phyloP scores from a whole-genome alignment of 495 filamentous ascomycete genomes.

The Choiromyces venosus region DNA sequence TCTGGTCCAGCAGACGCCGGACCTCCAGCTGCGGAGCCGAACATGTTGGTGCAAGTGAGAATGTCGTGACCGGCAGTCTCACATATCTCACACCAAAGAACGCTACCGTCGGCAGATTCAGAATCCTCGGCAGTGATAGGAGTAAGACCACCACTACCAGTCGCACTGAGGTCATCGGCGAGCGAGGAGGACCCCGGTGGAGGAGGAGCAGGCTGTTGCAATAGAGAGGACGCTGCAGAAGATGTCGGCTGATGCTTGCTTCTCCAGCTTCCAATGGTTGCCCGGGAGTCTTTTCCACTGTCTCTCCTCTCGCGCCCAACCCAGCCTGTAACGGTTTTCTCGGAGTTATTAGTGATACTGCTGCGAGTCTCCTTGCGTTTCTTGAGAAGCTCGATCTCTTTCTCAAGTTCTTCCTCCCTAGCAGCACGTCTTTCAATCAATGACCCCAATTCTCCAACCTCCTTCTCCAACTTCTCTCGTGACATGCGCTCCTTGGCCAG shows the following conservation, averaged over 20 bases:
- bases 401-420: constrained; percentile 86
- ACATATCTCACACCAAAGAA: constrained; percentile 91
- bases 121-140: constrained; percentile 32
- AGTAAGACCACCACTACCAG: constrained; percentile 27
- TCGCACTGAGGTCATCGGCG: constrained; percentile 1
- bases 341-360: constrained; percentile 34
- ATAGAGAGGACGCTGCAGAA: background rate
- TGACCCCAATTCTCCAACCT: constrained; percentile 67
- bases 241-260: constrained; percentile 9
- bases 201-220: background rate
- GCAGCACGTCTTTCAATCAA: constrained; percentile 62
- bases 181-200: background rate
- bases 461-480: constrained; percentile 65
- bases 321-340: constrained; percentile 33
- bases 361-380: constrained; percentile 37
- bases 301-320: background rate
- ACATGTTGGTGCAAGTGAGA: constrained; percentile 84
- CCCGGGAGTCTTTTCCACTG: constrained; percentile 28
- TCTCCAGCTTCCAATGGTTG: constrained; percentile 42
- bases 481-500: constrained; percentile 54
- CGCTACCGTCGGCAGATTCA: constrained; percentile 19
- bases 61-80: constrained; percentile 93
- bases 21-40: constrained; percentile 48
- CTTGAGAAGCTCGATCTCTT: constrained; percentile 66
- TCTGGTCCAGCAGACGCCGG: constrained; percentile 37